Percentiles rank a stretch among this genome's conserved stretches.
Conservation (phyloP, 2,329 filamentous ascomycete species). For the Rachicladosporium sp. region DNA sequence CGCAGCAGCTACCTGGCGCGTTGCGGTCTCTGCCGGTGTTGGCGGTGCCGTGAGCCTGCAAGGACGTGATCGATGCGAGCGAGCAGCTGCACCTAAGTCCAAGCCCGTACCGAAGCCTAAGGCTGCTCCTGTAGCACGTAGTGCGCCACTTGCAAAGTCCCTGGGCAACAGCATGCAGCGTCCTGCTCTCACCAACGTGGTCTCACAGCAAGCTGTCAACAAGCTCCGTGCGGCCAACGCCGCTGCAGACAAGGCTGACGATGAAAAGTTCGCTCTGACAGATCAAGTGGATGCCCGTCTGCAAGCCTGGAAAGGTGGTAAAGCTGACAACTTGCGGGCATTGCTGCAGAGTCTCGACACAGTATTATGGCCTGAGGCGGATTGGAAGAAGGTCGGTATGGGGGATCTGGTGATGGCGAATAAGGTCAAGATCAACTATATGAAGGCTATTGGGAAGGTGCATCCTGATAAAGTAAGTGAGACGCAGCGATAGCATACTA, state of each 20-base stretch:
- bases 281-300: slow-evolving; percentile 77
- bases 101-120: slow-evolving; percentile 6
- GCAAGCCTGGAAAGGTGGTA: slow-evolving; percentile 73
- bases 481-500: no score
- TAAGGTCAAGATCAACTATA: slow-evolving; percentile 94
- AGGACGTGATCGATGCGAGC: slow-evolving; percentile 80
- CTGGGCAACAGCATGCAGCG: slow-evolving; percentile 16
- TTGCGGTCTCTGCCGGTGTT: slow-evolving; percentile 70
- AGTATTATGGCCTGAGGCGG: slow-evolving; percentile 82
- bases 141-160: slow-evolving; percentile 10
- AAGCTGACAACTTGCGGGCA: slow-evolving; percentile 82
- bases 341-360: slow-evolving; percentile 74
- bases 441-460: slow-evolving; percentile 98
- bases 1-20: slow-evolving; percentile 66
- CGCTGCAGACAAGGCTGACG: slow-evolving; percentile 73
- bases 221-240: slow-evolving; percentile 75
- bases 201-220: slow-evolving; percentile 59
- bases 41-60: slow-evolving; percentile 76
- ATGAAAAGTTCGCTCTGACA: slow-evolving; percentile 80
- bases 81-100: slow-evolving; percentile 53
- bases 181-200: slow-evolving; percentile 18
- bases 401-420: slow-evolving; percentile 83
- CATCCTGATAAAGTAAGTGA: slow-evolving; percentile 95
- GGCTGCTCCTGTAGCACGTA: slow-evolving; percentile 4
- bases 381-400: slow-evolving; percentile 95